Evolutionary conservation across 306 rosid genomes (phyloP), one percentile per base, ranked within the genome.

Genomic region (Elaeagnus macrophylla): DNA sequence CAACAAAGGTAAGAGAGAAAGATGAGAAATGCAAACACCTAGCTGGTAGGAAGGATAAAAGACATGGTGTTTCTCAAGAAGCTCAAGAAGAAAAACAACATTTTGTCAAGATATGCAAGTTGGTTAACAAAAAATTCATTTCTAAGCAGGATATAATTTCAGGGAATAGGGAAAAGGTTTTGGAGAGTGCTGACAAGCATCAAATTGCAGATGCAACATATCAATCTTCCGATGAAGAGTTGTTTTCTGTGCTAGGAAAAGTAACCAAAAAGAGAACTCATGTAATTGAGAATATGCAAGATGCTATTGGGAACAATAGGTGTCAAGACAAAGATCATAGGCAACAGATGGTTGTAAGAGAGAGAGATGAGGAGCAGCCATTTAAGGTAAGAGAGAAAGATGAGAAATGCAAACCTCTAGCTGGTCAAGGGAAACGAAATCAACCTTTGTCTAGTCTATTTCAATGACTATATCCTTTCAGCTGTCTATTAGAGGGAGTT

Each of bases 381-480:
- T 43, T 35, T 19, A 43, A 36, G 5, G 59, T 9, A 0, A 8
- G 39, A 16, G 17, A 56, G 49, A 39, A 56, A 35, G 41, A 6
- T 1, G 12, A 17, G 53, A 20, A 18, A 2, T 16, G 10, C 32
- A 20, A 49, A 49, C 32, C 17, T 9, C 6, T 16, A 15, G 9
- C 6, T 2, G 44, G 16, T 37, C 43, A 62, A 19, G 61, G 53
- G 54, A 58, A 70, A 53, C 49, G 37, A 60, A 48, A 63, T 54
- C 14, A 49, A 52, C 46, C 54, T 19, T 74, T 79, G n/a, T 88
- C 82, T 41, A 64, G 79, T 67, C 72, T 82, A 66, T 82, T 82
- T 61, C 71, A 64, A 70, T 49, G 68, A 81, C 32, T 9, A 14
- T 38, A 53, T 9, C 12, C 9, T 32, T 6, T 16, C 42, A 37